Conservation (phyloP, 2,329 filamentous ascomycete species). For the Aspergillus sp. region DNA sequence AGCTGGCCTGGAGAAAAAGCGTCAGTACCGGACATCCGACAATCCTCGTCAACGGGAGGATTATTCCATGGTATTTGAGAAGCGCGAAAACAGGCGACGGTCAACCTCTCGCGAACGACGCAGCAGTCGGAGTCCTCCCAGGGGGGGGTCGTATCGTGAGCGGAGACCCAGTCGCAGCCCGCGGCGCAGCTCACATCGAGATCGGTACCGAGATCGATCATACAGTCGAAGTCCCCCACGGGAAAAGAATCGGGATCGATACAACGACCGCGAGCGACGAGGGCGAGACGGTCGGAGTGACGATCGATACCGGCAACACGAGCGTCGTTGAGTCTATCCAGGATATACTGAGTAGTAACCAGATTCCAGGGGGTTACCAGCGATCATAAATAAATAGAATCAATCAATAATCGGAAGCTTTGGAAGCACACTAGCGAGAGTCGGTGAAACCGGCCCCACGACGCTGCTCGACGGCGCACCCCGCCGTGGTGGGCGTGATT, state of each 20-base stretch:
- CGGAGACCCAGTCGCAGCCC: slow-evolving; percentile 33
- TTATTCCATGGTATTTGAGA: slow-evolving; percentile 81
- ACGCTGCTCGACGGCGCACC: slow-evolving; percentile 9
- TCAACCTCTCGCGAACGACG: slow-evolving; percentile 24
- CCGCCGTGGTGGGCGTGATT: slow-evolving; percentile 7
- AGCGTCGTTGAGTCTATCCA: slow-evolving; percentile 13
- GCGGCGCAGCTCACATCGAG: slow-evolving; percentile 23
- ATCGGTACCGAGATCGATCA: slow-evolving; percentile 41
- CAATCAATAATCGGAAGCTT: neutral
- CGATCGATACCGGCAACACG: slow-evolving; percentile 30
- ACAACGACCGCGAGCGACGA: slow-evolving; percentile 34
- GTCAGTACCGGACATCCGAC: slow-evolving; percentile 77
- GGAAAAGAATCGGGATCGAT: slow-evolving; percentile 36
- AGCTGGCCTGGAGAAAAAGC: slow-evolving; percentile 79
- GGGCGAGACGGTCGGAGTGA: slow-evolving; percentile 25
- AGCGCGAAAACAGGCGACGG: slow-evolving; percentile 33
- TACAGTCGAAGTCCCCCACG: slow-evolving; percentile 30
- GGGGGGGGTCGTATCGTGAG: slow-evolving; percentile 26
- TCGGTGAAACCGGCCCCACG: slow-evolving; percentile 22
- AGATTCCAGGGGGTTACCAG: neutral
- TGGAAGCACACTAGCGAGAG: neutral
- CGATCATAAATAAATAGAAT: neutral
- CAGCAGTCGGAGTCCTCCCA: slow-evolving; percentile 49
- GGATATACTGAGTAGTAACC: no score
- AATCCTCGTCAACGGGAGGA: slow-evolving; percentile 47